Conservation (phyloP, 768 basidiomycete genomes). For the Chiua virens region DNA sequence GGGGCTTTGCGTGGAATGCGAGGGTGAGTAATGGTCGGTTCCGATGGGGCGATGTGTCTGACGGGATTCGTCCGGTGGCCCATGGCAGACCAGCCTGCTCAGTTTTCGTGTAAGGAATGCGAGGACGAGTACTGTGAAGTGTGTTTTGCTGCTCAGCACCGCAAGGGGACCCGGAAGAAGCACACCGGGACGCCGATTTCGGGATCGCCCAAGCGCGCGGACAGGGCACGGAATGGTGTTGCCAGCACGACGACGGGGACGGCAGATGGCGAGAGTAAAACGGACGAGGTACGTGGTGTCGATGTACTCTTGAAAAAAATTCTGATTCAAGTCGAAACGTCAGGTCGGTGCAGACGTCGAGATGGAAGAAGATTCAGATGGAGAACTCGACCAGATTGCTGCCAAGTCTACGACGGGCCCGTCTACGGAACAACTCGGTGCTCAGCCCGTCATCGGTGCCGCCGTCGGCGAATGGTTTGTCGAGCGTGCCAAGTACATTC, state of each 20-base stretch:
- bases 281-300: constrained; percentile 20
- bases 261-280: constrained; percentile 3
- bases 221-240: constrained; percentile 17
- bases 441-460: constrained; percentile 59
- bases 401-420: constrained; percentile 21
- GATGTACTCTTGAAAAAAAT: background rate
- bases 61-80: background rate
- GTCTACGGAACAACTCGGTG: constrained; percentile 40
- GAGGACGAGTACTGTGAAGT: constrained; percentile 78
- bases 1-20: constrained; percentile 82
- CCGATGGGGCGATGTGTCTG: background rate
- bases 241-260: background rate
- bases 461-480: constrained; percentile 84
- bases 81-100: constrained; percentile 74
- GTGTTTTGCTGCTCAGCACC: constrained; percentile 81
- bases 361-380: constrained; percentile 35
- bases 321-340: constrained; percentile 6
- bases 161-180: constrained; percentile 73
- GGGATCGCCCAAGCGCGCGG: constrained; percentile 8
- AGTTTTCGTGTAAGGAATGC: constrained; percentile 71
- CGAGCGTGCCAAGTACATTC: constrained; percentile 79
- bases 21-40: constrained; percentile 58
- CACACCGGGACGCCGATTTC: constrained; percentile 55
- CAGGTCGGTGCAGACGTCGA: constrained; percentile 37
- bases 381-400: constrained; percentile 39